Base-by-base conservation (phyloP, 805 yeast species). In the Candida montana region DNA sequence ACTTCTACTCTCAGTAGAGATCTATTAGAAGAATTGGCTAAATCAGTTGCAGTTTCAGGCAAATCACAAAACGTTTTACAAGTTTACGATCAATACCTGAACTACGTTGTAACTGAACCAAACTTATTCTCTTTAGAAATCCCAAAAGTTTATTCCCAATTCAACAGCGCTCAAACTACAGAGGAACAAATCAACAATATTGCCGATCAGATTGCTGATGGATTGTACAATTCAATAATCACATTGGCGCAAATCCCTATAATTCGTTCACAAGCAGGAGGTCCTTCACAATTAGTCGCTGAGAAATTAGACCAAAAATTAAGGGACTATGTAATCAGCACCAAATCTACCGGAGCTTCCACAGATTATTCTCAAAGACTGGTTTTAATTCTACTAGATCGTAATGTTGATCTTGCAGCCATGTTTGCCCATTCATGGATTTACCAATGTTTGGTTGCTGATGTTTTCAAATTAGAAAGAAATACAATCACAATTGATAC, bases 341-440 rank as follows among this genome's bases (percentile, higher is more conserved):
- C 79, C 64, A 56, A 68, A 55, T 49, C 61, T 12, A 35, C 55
- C 13, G 45, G 48, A 2, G 45, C 36, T 29, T 35, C 45, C 30
- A 38, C 41, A 16, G 57, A 51, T 20, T 57, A 64, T 6, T 52
- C 71, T 31, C 82, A 81, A 43, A 70, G 95, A 46, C 77, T 83
- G 3, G 96, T 91, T 11, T 68, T 93, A 52, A 72, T 95, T 26
- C 62, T 93, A 31, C 64, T 93, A 34, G 99, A 93, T 64, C 74
- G 99, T 62, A 86, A 83, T 58, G 72, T 93, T 45, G 98, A 93
- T 63, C 70, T 93, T 47, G 82, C 93, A 2, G 83, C 95, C 13
- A 91, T 93, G 97, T 81, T 93, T 62, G 77, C 91, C 1, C 99
- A 93, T 64, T 87, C 97, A 11, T 91, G 98, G 97, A 90, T 95